These are phyloP conservation scores for Amphirosellinia nigrospora DNA, from an alignment of 495 filamentous ascomycete genomes.

Conservation along the genomic window DNA sequence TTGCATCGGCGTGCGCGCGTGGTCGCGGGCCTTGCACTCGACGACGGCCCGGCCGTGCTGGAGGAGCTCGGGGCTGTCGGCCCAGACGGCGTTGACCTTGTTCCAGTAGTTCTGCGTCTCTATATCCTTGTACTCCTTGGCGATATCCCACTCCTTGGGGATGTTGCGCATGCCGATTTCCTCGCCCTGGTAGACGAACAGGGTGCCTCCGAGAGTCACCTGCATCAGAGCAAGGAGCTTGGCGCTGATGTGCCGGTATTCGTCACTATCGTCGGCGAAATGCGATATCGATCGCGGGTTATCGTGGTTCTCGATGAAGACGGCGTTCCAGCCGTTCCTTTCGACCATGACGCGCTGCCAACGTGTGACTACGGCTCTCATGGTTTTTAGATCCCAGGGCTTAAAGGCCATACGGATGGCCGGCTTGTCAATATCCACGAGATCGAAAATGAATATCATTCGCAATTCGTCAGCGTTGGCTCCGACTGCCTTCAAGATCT, in stretches of 20 bases:
- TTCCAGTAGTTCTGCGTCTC: slow-evolving; percentile 67
- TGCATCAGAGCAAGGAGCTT: slow-evolving; percentile 68
- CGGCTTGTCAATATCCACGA: slow-evolving; percentile 58
- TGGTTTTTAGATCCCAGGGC: slow-evolving; percentile 57
- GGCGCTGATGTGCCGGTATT: slow-evolving; percentile 50
- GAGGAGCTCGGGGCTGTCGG: background rate
- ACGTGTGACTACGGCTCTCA: slow-evolving; percentile 60
- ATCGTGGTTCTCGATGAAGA: slow-evolving; percentile 71
- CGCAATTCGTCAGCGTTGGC: slow-evolving; percentile 61
- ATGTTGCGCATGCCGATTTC: slow-evolving; percentile 70
- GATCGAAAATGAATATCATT: slow-evolving; percentile 72
- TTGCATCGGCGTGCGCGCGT: slow-evolving; percentile 67
- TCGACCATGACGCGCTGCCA: slow-evolving; percentile 67
- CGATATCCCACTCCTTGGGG: slow-evolving; percentile 61
- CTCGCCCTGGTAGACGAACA: slow-evolving; percentile 74
- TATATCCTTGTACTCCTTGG: slow-evolving; percentile 65
- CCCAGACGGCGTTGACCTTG: slow-evolving; percentile 32
- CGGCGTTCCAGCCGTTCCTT: slow-evolving; percentile 66
- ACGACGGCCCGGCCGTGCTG: slow-evolving; percentile 15
- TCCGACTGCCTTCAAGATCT: slow-evolving; percentile 60
- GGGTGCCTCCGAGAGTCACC: slow-evolving; percentile 62
- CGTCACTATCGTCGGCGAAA: slow-evolving; percentile 50
- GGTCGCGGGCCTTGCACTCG: slow-evolving; percentile 60
- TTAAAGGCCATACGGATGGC: slow-evolving; percentile 49
- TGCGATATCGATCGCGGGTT: slow-evolving; percentile 64